Evolutionary conservation across 2,329 filamentous ascomycete genomes (phyloP).

Genomic region (Pseudogymnoascus sp.): DNA sequence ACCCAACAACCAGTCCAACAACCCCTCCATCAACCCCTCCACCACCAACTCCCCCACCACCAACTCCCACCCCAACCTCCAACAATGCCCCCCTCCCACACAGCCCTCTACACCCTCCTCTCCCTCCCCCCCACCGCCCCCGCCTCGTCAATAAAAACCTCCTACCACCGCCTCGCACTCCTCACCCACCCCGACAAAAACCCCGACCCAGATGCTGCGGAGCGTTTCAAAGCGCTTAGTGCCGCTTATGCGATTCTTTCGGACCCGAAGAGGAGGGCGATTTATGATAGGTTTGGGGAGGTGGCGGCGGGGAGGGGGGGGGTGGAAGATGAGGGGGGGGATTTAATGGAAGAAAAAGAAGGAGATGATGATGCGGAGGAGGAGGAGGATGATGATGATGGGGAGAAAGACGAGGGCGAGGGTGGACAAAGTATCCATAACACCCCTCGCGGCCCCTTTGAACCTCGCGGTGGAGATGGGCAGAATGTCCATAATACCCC

Average conservation of each 20-base stretch:
- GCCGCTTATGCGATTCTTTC: slow-evolving; percentile 98
- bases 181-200: slow-evolving; percentile 86
- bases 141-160: neutral
- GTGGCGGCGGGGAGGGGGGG: neutral
- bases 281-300: slow-evolving; percentile 79
- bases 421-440: no score
- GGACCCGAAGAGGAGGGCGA: slow-evolving; percentile 92
- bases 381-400: neutral
- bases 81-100: neutral
- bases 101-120: neutral
- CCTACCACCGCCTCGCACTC: neutral
- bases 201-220: slow-evolving; percentile 72
- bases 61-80: neutral
- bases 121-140: neutral
- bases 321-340: neutral
- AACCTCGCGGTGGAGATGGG: no score
- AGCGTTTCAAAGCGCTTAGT: slow-evolving; percentile 97
- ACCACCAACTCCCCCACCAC: neutral
- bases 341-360: neutral
- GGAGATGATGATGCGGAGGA: neutral
- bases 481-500: no score
- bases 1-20: neutral
- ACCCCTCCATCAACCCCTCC: neutral
- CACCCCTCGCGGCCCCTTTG: no score
- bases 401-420: neutral